These are phyloP conservation scores for Ceratonia siliqua DNA, from an alignment of 306 rosid species.

Conservation along the genomic window DNA sequence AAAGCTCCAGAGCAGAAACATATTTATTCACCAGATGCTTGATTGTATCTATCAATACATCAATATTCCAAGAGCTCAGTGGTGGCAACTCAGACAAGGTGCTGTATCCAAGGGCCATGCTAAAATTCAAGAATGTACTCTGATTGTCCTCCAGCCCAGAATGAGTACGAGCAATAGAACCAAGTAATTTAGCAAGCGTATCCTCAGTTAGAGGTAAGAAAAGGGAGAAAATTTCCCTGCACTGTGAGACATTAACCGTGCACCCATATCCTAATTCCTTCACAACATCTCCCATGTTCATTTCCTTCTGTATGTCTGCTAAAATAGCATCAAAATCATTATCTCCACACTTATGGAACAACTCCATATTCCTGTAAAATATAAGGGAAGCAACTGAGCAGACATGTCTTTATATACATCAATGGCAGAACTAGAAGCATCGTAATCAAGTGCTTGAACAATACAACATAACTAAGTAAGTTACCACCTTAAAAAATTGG, in stretches of 20 bases:
- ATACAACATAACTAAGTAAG: slow-evolving; percentile 25
- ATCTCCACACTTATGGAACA: slow-evolving; percentile 61
- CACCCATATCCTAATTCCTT: slow-evolving; percentile 99
- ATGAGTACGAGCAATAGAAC: slow-evolving; percentile 76
- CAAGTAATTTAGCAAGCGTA: slow-evolving; percentile 79
- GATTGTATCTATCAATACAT: slow-evolving; percentile 80
- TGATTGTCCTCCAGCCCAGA: slow-evolving; percentile 87
- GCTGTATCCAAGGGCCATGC: slow-evolving; percentile 72
- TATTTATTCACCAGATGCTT: slow-evolving; percentile 67
- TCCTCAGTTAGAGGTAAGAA: slow-evolving; percentile 82
- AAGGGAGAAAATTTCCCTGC: slow-evolving; percentile 88
- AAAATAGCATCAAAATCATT: slow-evolving; percentile 92
- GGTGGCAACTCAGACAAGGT: slow-evolving; percentile 66
- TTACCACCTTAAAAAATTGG: slow-evolving; percentile 68
- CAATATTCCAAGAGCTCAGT: slow-evolving; percentile 86
- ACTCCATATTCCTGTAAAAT: slow-evolving; percentile 64
- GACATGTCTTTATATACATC: not conserved
- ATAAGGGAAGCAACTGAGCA: slow-evolving; percentile 29
- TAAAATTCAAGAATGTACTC: slow-evolving; percentile 60
- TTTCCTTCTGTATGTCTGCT: slow-evolving; percentile 96
- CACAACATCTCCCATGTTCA: slow-evolving; percentile 93
- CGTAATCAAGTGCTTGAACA: slow-evolving; percentile 22
- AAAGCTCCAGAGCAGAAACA: not conserved
- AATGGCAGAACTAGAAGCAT: slow-evolving; percentile 22
- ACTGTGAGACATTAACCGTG: slow-evolving; percentile 75